Conservation (phyloP, 805 yeast species). For the Hanseniaspora clermontiae region DNA sequence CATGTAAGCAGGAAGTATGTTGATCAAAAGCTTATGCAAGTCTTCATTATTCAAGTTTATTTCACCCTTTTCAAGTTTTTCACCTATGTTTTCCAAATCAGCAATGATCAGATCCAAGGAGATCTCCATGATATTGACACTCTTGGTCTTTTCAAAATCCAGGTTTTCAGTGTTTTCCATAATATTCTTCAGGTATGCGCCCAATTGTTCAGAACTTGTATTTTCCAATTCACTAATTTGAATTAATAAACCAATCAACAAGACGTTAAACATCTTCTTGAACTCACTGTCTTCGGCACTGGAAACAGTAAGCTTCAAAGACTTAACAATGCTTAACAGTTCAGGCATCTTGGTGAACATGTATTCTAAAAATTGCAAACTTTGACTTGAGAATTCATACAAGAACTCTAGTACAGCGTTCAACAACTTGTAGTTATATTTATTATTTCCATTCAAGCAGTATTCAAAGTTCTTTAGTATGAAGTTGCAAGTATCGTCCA, state of each 20-base stretch:
- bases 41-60: constrained; percentile 10
- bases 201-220: constrained; percentile 20
- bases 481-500: constrained; percentile 16
- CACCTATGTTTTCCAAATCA: constrained; percentile 45
- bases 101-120: constrained; percentile 68
- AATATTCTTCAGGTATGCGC: constrained; percentile 18
- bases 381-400: constrained; percentile 28
- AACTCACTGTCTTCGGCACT: neutral
- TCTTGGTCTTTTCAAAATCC: constrained; percentile 22
- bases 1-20: constrained; percentile 16
- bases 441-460: constrained; percentile 4
- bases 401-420: constrained; percentile 28
- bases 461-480: constrained; percentile 13
- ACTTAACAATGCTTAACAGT: constrained; percentile 1
- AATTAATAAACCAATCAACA: constrained; percentile 23
- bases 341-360: constrained; percentile 19
- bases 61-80: constrained; percentile 19
- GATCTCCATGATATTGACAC: constrained; percentile 53
- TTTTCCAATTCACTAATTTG: constrained; percentile 22
- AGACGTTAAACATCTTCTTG: constrained; percentile 14
- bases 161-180: neutral
- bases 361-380: constrained; percentile 22
- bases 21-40: constrained; percentile 1
- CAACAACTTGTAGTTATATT: neutral
- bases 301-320: neutral